Conservation (phyloP, 1,284 basidiomycete species). For the Coniferiporia sulphurascens region DNA sequence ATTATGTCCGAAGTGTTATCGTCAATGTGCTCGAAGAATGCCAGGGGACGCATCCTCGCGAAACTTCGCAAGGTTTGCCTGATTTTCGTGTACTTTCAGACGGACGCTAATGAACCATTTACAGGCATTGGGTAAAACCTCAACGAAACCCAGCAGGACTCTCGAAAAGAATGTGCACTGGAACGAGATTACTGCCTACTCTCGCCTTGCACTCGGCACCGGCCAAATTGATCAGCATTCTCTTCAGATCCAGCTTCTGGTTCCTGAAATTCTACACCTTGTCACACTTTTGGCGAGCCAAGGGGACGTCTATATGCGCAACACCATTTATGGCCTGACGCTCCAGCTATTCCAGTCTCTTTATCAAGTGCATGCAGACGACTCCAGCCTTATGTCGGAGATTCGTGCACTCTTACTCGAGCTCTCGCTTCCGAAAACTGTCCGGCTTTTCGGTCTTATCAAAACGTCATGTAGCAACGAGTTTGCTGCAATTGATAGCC, state of each 20-base stretch:
- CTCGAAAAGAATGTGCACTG: constrained; percentile 73
- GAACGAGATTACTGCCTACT: constrained; percentile 79
- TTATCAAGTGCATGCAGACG: constrained; percentile 54
- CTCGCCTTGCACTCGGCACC: constrained; percentile 68
- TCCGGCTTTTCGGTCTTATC: constrained; percentile 71
- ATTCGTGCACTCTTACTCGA: constrained; percentile 60
- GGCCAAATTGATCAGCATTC: constrained; percentile 63
- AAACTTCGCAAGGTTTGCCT: constrained; percentile 70
- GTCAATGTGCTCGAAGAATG: constrained; percentile 69
- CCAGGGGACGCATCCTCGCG: constrained; percentile 73
- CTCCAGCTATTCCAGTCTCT: constrained; percentile 79
- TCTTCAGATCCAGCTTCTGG: constrained; percentile 68
- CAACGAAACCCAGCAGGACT: constrained; percentile 53
- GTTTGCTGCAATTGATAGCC: constrained; percentile 55
- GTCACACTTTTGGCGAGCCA: constrained; percentile 71
- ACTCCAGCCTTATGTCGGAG: constrained; percentile 47
- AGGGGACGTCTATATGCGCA: constrained; percentile 70
- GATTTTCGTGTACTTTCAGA: background rate
- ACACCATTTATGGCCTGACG: constrained; percentile 76
- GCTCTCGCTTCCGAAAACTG: constrained; percentile 49
- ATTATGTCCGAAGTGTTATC: constrained; percentile 71
- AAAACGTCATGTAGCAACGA: constrained; percentile 59
- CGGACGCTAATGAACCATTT: background rate
- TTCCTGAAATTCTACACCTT: constrained; percentile 79
- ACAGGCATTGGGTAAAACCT: constrained; percentile 70